Percentiles rank a stretch among this genome's conserved stretches.
phyloP scores from a whole-genome alignment of 208 protist species.

The Wallacemonas sp. region DNA sequence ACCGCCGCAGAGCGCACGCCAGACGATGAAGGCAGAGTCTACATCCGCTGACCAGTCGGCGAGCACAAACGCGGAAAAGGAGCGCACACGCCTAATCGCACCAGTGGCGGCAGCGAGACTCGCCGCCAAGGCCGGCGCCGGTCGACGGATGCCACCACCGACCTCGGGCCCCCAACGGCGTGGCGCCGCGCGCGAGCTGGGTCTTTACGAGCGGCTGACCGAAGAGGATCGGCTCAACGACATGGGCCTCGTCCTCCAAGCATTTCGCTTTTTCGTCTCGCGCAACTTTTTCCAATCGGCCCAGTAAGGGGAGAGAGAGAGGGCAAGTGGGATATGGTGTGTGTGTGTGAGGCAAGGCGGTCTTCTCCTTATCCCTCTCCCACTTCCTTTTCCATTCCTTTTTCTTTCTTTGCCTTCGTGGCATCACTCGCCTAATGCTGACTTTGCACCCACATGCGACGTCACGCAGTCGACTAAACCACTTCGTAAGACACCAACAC shows the following conservation, averaged over 20 bases:
- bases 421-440: no score
- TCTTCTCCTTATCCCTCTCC: constrained; percentile 10
- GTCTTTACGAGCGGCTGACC: constrained; percentile 78
- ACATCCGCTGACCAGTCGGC: no score
- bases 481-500: no score
- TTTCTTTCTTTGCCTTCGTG: constrained; percentile 8
- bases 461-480: no score
- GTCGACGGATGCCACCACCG: not conserved
- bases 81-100: constrained; percentile 56
- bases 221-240: constrained; percentile 67
- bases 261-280: constrained; percentile 79
- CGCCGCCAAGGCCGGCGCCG: constrained; percentile 1
- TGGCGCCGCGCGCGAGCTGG: constrained; percentile 22
- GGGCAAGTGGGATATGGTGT: no score
- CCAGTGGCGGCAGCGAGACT: constrained; percentile 58
- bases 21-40: constrained; percentile 4
- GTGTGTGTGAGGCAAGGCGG: not conserved
- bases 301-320: not conserved
- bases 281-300: constrained; percentile 56
- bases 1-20: constrained; percentile 24
- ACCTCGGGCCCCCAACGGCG: not conserved
- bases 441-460: no score
- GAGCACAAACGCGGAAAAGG: constrained; percentile 2
- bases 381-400: not conserved
- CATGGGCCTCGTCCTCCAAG: constrained; percentile 76